Evolutionary conservation across 208 protist species (phyloP).

Genomic region (Leishmania amazonensis): DNA sequence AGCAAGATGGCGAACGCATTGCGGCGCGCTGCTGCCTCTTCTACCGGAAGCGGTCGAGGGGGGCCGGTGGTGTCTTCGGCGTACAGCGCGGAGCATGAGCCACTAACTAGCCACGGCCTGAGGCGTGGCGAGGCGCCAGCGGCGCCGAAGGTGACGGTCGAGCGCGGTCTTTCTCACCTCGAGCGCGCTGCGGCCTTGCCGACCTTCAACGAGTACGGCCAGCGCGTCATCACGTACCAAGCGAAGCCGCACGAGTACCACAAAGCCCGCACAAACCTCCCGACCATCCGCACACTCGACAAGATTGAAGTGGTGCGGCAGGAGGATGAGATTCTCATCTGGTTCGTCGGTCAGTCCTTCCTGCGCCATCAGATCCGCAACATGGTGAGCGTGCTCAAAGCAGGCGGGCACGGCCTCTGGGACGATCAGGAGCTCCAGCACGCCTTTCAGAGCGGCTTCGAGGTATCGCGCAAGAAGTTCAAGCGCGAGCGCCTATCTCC

Average conservation of each 20-base stretch:
- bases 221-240: constrained; percentile 61
- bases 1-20: constrained; percentile 88
- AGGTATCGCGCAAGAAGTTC: constrained; percentile 75
- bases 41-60: constrained; percentile 5
- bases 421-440: constrained; percentile 81
- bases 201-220: constrained; percentile 86
- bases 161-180: constrained; percentile 65
- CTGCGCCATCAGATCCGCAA: constrained; percentile 88
- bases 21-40: constrained; percentile 50
- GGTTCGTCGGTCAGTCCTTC: constrained; percentile 87
- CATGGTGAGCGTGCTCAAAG: constrained; percentile 87
- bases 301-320: constrained; percentile 82
- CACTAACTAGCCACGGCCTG: constrained; percentile 38
- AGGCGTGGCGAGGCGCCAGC: constrained; percentile 28
- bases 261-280: constrained; percentile 72
- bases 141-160: constrained; percentile 63
- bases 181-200: constrained; percentile 74
- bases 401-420: constrained; percentile 77
- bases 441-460: constrained; percentile 72
- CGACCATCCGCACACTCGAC: constrained; percentile 84
- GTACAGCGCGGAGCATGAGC: constrained; percentile 53
- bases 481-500: constrained; percentile 68
- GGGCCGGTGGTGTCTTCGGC: constrained; percentile 39
- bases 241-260: constrained; percentile 71
- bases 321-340: constrained; percentile 88